Base-by-base conservation (phyloP, 2,329 filamentous ascomycete genomes). In the Ceratocystis albifundus region DNA sequence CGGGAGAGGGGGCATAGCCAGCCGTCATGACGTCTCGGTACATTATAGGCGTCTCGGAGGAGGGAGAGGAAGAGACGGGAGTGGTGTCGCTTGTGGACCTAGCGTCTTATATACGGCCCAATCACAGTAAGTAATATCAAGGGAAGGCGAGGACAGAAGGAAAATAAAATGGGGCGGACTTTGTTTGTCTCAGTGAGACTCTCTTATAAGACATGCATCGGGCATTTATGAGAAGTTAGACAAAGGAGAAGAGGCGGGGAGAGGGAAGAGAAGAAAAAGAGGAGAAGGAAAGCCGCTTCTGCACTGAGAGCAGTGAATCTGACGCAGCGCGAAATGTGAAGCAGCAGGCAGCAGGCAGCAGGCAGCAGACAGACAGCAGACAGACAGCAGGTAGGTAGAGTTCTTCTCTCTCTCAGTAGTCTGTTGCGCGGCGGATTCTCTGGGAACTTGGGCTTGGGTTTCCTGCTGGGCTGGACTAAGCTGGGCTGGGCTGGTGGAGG, bases 171-270 rank as follows among this genome's bases (percentile, higher is more conserved):
- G 22, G 22, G 25, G 53, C 12, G 6, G 53, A 12, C 10, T 30
- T 12, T 32, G 25, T 25, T n/a, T 57, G 53, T 57, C 53, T 57
- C 53, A 57, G 53, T n/a, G 53, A 57, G 53, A 57, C 53, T 57
- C 53, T 57, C 53, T 57, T 57, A 57, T 57, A 32, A 57, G 53
- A 57, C 53, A 57, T 57, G 53, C 53, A 57, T 57, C 28, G 53
- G 53, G 53, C 53, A 17, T 55, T 55, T 55, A 28, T 28, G n/a
- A 17, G 22, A 25, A 28, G 12, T 4, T 41, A 4, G 36, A 41
- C 36, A 53, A 25, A 53, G 48, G 48, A 53, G n/a, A 0, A 25
- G 22, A 25, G 48, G n/a, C 7, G n/a, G 48, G 22, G n/a, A 53
- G 48, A 53, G 25, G n/a, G 53, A 28, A 57, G 22, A 32, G 53